Conservation (phyloP, 306 rosid genomes). For the Lotus japonicus region DNA sequence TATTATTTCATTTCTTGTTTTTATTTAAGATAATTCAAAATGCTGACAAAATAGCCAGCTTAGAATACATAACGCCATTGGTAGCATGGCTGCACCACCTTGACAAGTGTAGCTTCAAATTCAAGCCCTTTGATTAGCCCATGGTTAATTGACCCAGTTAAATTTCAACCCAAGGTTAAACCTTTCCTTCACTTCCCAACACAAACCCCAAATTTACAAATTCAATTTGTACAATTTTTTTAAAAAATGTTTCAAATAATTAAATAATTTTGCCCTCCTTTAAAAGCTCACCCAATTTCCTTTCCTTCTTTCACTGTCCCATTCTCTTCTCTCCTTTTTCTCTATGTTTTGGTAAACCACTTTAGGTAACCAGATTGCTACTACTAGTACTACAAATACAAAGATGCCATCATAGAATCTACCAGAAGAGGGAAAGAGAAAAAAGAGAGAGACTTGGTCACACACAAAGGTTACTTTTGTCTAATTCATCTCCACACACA, state of each 20-base stretch:
- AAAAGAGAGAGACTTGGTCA: too few relatives aligned
- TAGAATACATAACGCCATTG: constrained; percentile 36
- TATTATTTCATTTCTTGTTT: not conserved
- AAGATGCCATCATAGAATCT: constrained; percentile 8
- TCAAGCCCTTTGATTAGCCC: constrained; percentile 29
- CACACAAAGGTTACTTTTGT: not conserved
- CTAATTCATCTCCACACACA: not conserved
- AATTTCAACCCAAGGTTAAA: constrained; percentile 26
- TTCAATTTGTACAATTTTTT: not conserved
- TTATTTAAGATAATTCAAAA: not conserved
- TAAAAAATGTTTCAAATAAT: not conserved
- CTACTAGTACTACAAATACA: constrained; percentile 13
- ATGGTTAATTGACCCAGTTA: constrained; percentile 43
- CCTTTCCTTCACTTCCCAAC: not conserved
- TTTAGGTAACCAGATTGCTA: constrained; percentile 54
- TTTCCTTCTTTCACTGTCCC: constrained; percentile 4
- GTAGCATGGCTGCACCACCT: constrained; percentile 74
- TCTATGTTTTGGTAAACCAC: constrained; percentile 72
- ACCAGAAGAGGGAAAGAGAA: constrained; percentile 11
- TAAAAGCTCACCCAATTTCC: not conserved
- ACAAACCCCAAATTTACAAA: not conserved
- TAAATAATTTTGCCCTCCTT: not conserved
- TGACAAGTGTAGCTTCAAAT: constrained; percentile 66
- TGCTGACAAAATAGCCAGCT: constrained; percentile 29
- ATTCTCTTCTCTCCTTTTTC: not conserved